Evolutionary conservation across 495 filamentous ascomycete species (phyloP), one percentile per base, ranked within the genome.

Genomic region (Podospora pseudopauciseta): DNA sequence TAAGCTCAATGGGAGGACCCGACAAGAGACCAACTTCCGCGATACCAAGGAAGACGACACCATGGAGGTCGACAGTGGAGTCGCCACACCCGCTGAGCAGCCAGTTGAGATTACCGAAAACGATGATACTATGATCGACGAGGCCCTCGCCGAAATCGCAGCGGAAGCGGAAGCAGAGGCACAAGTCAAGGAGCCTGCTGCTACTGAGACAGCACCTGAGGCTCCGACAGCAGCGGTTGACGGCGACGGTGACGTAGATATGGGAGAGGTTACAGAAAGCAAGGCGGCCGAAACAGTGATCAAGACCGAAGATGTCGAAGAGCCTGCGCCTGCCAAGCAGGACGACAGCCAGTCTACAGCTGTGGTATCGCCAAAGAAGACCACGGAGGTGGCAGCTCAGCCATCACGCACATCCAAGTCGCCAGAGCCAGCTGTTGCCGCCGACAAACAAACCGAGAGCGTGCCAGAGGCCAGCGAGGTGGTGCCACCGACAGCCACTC

Each of bases 1-100:
- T 65, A 90, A 91, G 72, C 83, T 87, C 4, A 86, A 87, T 60
- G 80, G 78, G 28, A 79, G 82, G 63, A 85, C 88, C 67, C 84
- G 88, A 7, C 78, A 76, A 16, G 88, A 90, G 60, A 91, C 92
- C 65, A 85, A 91, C 71, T 94, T 88, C 77, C 82, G 87, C 39
- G 88, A 91, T 70, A 85, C 82, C 4, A 88, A 91, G 2, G 91
- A 92, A 64, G 89, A 87, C 11, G 75, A 76, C 23, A 68, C 69
- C n/a, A 76, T 75, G 71, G 90, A 90, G 13, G 78, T 85, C 39
- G 88, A 89, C 53, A 90, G 87, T 72, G 85, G 87, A 11, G 83
- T 81, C 71, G 79, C 84, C 57, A 78, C 80, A 13, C 80, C 80
- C n/a, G 75, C 76, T 19, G 71, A 86, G 75, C 78, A 78, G 4